Evolutionary conservation across 106 monocot species (phyloP).

Genomic region (Acorus gramineus): DNA sequence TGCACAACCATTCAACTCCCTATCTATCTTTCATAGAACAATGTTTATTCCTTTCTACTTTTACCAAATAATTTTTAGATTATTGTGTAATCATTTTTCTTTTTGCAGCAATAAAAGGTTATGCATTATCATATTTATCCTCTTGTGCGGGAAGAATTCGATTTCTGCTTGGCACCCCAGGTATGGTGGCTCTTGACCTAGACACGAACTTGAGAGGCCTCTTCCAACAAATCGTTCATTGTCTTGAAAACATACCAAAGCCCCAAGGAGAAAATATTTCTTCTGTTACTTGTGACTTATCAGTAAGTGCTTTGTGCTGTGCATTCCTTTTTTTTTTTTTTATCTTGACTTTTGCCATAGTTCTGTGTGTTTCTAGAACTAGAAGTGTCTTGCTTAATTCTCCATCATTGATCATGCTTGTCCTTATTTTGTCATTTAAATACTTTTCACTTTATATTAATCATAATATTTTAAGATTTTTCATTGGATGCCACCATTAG

Average conservation of each 20-base stretch:
- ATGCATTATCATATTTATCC: conserved; percentile 82
- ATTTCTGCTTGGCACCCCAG: conserved; percentile 93
- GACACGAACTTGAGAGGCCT: conserved; percentile 71
- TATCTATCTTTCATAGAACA: too few species aligned
- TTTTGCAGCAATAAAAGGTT: conserved; percentile 85
- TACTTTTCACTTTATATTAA: too few species aligned
- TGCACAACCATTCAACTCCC: too few species aligned
- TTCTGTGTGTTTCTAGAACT: background rate
- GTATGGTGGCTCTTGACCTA: conserved; percentile 96
- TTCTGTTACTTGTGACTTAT: conserved; percentile 62
- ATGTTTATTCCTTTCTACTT: too few species aligned
- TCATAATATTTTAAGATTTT: too few species aligned
- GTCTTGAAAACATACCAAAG: conserved; percentile 87
- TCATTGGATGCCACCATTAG: too few species aligned
- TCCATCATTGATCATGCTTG: too few species aligned
- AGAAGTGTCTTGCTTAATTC: background rate
- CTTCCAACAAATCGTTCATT: conserved; percentile 89
- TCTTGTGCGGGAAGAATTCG: conserved; percentile 92
- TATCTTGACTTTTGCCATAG: background rate
- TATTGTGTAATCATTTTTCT: background rate
- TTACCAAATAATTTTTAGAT: too few species aligned
- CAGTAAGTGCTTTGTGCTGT: conserved; percentile 39
- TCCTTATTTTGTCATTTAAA: too few species aligned
- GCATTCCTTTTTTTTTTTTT: background rate
- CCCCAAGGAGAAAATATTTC: conserved; percentile 83